These are phyloP conservation scores for Encephalitozoon romaleae DNA, from an alignment of 371 early-diverging fungal genomes.

Conservation along the genomic window DNA sequence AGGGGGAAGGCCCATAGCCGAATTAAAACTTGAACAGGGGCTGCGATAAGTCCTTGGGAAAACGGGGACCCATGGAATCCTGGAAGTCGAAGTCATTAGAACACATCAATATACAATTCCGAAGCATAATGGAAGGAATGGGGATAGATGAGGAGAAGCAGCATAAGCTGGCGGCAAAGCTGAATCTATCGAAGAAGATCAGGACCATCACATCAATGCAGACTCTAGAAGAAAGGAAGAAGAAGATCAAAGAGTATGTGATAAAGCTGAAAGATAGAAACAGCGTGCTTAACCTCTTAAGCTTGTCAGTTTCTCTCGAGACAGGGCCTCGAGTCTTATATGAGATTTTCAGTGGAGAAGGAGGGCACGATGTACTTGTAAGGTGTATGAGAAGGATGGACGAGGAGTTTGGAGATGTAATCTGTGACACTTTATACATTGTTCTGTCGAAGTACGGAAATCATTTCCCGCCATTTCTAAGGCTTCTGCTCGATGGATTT, in stretches of 20 bases:
- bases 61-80: neutral
- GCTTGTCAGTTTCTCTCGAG: constrained; percentile 5
- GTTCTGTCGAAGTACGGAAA: constrained; percentile 7
- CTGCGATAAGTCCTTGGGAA: neutral
- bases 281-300: constrained; percentile 19
- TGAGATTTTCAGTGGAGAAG: neutral
- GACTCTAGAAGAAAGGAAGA: constrained; percentile 27
- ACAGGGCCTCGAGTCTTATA: neutral
- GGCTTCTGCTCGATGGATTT: constrained; percentile 12
- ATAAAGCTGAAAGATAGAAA: neutral
- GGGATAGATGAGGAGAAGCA: constrained; percentile 23
- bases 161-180: constrained; percentile 12
- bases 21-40: neutral
- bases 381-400: constrained; percentile 10
- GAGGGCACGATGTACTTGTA: constrained; percentile 20
- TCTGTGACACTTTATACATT: neutral
- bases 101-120: constrained; percentile 29
- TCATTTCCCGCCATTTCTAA: constrained; percentile 1
- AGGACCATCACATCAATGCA: constrained; percentile 26
- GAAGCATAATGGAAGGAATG: constrained; percentile 13
- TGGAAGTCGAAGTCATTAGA: constrained; percentile 27
- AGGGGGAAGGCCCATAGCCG: too few relatives aligned
- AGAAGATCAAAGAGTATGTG: constrained; percentile 25
- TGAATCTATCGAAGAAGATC: constrained; percentile 32
- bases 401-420: neutral